Evolutionary conservation across 1,139 yeast species (phyloP), one percentile per base, ranked within the genome.

Genomic region (Geotrichum candidum): DNA sequence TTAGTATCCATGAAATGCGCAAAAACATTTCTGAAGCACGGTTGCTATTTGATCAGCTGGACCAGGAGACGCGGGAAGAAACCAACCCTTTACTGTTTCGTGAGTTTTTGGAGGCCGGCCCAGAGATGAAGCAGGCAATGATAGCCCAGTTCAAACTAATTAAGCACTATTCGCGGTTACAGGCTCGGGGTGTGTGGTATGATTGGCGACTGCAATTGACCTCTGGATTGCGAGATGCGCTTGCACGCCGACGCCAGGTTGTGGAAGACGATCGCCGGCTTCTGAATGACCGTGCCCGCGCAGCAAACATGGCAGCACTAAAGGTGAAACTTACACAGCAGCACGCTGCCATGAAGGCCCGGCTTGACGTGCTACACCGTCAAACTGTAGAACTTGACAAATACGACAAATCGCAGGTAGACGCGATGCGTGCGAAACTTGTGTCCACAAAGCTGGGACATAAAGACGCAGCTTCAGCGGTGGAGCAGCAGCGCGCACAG

Each of bases 121-220:
- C 74, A 3, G 74, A 72, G 46, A 81, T 77, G 9, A 77, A 77
- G 65, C 73, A 75, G 48, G 70, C 72, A 1, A 76, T 83, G 77
- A 78, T 77, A 60, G 73, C 80, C 15, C 80, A 80, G 61, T 80
- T 83, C 63, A 82, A 78, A 64, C 69, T 78, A 33, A 72, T 83
- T 59, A 82, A 82, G 68, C 84, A 81, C 58, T 79, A 71, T 63
- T 76, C 86, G 2, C 75, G 85, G 45, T 77, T 76, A 51, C 81
- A 81, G 67, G 82, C 87, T 2, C 78, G 76, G 62, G 78, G 77
- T 27, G 80, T 81, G 0, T 84, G 87, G 87, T 83, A 82, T 67
- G 79, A 76, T 51, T 84, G 88, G 88, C 72, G 87, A 65, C 71
- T 75, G n/a, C 80, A 81, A 63, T 71, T 83, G 52, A 72, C 81